These are phyloP conservation scores for Teunomyces lycoperdinae DNA, from an alignment of 805 yeast species.

Conservation along the genomic window DNA sequence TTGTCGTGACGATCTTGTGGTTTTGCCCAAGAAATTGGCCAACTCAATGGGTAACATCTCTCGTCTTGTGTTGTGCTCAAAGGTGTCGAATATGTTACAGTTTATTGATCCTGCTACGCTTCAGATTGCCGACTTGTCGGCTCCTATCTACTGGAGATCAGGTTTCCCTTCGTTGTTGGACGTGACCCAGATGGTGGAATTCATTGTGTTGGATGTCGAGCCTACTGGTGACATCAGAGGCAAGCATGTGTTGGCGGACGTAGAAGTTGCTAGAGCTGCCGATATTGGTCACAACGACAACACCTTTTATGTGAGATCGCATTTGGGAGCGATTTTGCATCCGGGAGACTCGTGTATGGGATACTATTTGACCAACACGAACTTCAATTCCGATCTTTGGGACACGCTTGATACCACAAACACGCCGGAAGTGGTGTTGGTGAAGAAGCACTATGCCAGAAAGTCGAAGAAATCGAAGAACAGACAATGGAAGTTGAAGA, in stretches of 20 bases:
- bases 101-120: slow-evolving; percentile 82
- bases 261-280: slow-evolving; percentile 82
- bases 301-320: slow-evolving; percentile 82
- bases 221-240: slow-evolving; percentile 81
- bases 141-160: slow-evolving; percentile 74
- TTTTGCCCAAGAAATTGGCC: slow-evolving; percentile 85
- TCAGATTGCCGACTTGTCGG: slow-evolving; percentile 70
- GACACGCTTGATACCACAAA: slow-evolving; percentile 62
- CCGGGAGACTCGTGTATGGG: slow-evolving; percentile 97
- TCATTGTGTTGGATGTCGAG: slow-evolving; percentile 89
- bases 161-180: slow-evolving; percentile 79
- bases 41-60: slow-evolving; percentile 78
- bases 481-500: slow-evolving; percentile 88
- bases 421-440: slow-evolving; percentile 81
- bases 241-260: slow-evolving; percentile 80
- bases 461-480: slow-evolving; percentile 70
- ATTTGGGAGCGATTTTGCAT: slow-evolving; percentile 89
- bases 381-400: slow-evolving; percentile 84
- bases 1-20: slow-evolving; percentile 94
- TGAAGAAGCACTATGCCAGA: slow-evolving; percentile 85
- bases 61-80: slow-evolving; percentile 79
- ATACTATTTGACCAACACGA: slow-evolving; percentile 78
- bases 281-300: slow-evolving; percentile 87
- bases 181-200: slow-evolving; percentile 75
- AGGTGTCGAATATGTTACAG: slow-evolving; percentile 78